Conservation (phyloP, 208 protist species). For the Naegleria lovaniensis region DNA sequence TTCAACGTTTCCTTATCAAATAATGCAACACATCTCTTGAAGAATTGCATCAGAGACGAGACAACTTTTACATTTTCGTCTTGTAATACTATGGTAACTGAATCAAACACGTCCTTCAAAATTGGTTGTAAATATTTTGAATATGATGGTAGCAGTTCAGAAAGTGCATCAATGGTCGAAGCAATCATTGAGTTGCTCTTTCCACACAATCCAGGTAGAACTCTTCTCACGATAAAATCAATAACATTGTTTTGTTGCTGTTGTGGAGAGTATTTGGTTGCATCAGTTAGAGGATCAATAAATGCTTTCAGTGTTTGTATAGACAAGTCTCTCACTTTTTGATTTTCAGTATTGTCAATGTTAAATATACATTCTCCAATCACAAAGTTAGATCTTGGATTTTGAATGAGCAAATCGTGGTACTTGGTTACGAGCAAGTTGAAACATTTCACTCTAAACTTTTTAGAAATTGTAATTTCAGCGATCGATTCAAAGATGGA, state of each 20-base stretch:
- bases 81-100: background rate
- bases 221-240: background rate
- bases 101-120: background rate
- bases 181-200: background rate
- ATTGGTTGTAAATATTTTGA: background rate
- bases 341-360: background rate
- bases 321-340: background rate
- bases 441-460: slow-evolving; percentile 11
- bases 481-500: background rate
- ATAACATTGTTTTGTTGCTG: background rate
- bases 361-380: slow-evolving; percentile 8
- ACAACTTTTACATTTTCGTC: background rate
- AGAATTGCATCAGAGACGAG: background rate
- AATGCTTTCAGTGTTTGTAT: background rate
- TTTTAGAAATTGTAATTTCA: background rate
- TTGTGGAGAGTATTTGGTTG: background rate
- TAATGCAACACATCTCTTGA: background rate
- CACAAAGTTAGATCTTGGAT: background rate
- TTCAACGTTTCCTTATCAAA: background rate
- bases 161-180: background rate
- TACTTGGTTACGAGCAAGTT: background rate
- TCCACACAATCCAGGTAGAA: background rate
- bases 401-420: background rate
- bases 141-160: background rate
- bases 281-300: background rate